A percentile compares a stretch with the other conserved stretches of the same genome.
Evolutionary conservation across 345 rosid genomes (phyloP).

Genomic region (Lenwebbia sp.): DNA sequence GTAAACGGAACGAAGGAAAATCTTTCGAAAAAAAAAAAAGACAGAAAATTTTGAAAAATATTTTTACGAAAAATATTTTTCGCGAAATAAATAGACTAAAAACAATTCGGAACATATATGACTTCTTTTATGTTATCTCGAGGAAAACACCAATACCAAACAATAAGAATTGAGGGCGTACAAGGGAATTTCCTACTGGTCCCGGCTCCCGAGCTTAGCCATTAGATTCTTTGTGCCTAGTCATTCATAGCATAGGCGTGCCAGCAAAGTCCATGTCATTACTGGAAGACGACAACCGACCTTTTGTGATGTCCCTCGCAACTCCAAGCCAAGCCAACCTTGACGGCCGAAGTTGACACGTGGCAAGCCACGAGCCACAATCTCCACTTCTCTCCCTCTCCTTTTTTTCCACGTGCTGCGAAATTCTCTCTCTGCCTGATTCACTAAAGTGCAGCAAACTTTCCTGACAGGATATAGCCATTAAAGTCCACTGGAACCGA

Average conservation of each 20-base stretch:
- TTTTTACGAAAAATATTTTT: too few species aligned
- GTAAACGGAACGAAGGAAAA: too few species aligned
- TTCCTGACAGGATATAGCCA: too few species aligned
- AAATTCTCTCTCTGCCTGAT: background rate
- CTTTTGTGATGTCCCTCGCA: background rate
- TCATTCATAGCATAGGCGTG: background rate
- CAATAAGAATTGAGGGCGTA: background rate
- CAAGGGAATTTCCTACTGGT: background rate
- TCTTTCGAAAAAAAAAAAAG: too few species aligned
- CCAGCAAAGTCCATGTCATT: background rate
- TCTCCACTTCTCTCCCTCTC: background rate
- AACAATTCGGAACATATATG: background rate
- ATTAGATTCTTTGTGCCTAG: background rate
- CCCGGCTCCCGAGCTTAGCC: background rate
- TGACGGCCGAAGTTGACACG: too few species aligned
- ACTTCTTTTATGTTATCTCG: background rate
- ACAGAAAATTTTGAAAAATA: too few species aligned
- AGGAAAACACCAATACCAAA: background rate
- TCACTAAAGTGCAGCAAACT: too few species aligned
- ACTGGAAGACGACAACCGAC: background rate
- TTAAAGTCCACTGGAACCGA: too few species aligned
- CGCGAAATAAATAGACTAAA: too few species aligned
- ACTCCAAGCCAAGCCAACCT: background rate
- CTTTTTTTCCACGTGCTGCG: background rate
- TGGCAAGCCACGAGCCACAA: background rate